phyloP scores from a whole-genome alignment of 495 filamentous ascomycete species.

The Annulohypoxylon maeteangense region DNA sequence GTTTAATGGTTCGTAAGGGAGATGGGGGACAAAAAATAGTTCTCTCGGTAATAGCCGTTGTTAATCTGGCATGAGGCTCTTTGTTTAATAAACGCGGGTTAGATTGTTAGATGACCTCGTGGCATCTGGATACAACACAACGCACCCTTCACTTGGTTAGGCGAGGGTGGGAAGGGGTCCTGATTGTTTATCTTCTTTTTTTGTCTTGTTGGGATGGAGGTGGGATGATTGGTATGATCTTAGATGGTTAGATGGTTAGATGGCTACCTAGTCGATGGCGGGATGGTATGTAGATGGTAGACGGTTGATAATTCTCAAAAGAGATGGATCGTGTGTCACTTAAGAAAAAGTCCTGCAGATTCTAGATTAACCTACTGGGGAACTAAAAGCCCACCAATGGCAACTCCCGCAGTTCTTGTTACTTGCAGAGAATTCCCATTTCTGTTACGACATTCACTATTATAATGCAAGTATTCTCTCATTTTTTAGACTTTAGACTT shows the following conservation, averaged over 20 bases:
- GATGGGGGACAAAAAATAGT: constrained; percentile 22
- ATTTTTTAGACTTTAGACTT: background rate
- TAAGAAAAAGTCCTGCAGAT: constrained; percentile 14
- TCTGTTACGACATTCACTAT: constrained; percentile 18
- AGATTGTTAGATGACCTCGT: constrained; percentile 40
- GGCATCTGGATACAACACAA: constrained; percentile 41
- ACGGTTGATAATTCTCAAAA: constrained; percentile 16
- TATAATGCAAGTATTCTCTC: background rate
- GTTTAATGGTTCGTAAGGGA: constrained; percentile 15
- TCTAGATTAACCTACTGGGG: constrained; percentile 39
- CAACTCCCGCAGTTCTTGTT: constrained; percentile 25
- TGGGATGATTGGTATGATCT: constrained; percentile 3
- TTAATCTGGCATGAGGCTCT: constrained; percentile 46
- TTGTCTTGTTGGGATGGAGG: constrained; percentile 16
- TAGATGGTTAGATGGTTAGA: constrained; percentile 1
- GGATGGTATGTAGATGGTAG: constrained; percentile 5
- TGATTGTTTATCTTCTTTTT: constrained; percentile 1
- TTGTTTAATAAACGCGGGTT: constrained; percentile 31
- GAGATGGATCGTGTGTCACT: constrained; percentile 35
- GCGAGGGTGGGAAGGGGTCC: constrained; percentile 19
- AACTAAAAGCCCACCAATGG: constrained; percentile 43
- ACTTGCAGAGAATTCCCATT: constrained; percentile 34
- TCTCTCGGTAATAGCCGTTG: constrained; percentile 35
- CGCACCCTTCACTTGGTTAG: constrained; percentile 19
- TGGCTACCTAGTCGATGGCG: constrained; percentile 9